Evolutionary conservation across 1,284 basidiomycete species (phyloP), one percentile per base, ranked within the genome.

Genomic region (Fomitiporia mediterranea): DNA sequence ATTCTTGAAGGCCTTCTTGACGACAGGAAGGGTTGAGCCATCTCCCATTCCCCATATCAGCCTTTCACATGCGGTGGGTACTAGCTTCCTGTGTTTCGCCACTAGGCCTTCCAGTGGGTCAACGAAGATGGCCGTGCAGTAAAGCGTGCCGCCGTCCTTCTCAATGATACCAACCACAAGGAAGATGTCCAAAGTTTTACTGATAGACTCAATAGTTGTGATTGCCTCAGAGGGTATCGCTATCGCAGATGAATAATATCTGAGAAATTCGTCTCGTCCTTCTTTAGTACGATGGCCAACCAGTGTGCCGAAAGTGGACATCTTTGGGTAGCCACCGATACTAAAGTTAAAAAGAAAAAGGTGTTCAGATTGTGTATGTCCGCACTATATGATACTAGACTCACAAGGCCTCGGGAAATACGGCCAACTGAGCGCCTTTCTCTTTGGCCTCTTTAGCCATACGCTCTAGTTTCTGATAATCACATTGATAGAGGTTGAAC

Each of bases 321-420:
- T 74, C 62, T 83, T 84, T 5, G 84, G 84, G 63, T 87, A 87
- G 4, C 84, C 84, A 34, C 83, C 83, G 46, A 84, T 79, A 67
- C 82, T 85, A 42, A n/a, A n/a, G n/a, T n/a, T 17, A 25, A 7
- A 40, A 32, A 52, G 51, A 42, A 19, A 37, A 2, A n/a, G 23
- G 34, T 30, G 46, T 63, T 55, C 48, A 61, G 55, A 35, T 9
- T 60, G 48, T 58, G 51, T 47, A 15, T 60, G n/a, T n/a, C n/a
- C n/a, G n/a, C n/a, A n/a, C n/a, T n/a, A n/a, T n/a, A n/a, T n/a
- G n/a, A n/a, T 58, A 52, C 43, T 56, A 55, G 28, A 74, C 81
- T 65, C 68, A 86, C 75, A 86, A 88, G 17, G 84, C 87, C 66
- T 90, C 86, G 2, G 86, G 87, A 63, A 90, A 85, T 13, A 89